Base-by-base conservation (phyloP, 805 yeast species). In the Debaryomyces maramus region DNA sequence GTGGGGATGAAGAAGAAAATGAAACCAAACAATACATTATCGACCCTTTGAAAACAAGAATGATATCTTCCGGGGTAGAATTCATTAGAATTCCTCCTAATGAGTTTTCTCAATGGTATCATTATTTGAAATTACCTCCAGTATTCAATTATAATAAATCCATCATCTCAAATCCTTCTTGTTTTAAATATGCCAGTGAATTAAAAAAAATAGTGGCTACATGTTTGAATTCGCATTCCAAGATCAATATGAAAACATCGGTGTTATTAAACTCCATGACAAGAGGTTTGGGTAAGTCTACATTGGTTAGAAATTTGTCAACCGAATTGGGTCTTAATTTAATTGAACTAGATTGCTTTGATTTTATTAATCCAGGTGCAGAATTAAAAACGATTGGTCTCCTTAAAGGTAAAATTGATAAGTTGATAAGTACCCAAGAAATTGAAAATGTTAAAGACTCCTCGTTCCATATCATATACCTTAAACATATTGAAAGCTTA, bases 341-440 rank as follows among this genome's bases (percentile, higher is more conserved):
- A 6, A 63, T 83, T 21, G 85, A 78, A 33, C 61, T 91, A 10
- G 95, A 90, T 47, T 83, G 88, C 19, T 73, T 77, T 46, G 87
- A 80, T 23, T 58, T 83, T 4, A 60, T 83, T 5, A 81, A 83
- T 40, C 77, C 81, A 1, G 87, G 89, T 1, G 79, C 87, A 10
- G 91, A 85, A 39, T 64, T 81, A 21, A 89, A 89, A 54, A 85
- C 90, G 0, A 65, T 91, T 15, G 99, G 96, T 0, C 63, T 78
- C 1, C 67, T 91, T 9, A 67, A 78, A 36, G 98, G 96, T 0
- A 80, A 83, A 52, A 68, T 88, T 5, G 97, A 89, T 47, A 72
- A 81, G 66, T 78, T 28, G 58, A 78, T 44, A 67, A 78, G 9
- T 55, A 60, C 13, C 66, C 47, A 45, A 9, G 51, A 50, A 19